Evolutionary conservation across 129 eudicot genomes (phyloP).

Genomic region (Centella asiatica): DNA sequence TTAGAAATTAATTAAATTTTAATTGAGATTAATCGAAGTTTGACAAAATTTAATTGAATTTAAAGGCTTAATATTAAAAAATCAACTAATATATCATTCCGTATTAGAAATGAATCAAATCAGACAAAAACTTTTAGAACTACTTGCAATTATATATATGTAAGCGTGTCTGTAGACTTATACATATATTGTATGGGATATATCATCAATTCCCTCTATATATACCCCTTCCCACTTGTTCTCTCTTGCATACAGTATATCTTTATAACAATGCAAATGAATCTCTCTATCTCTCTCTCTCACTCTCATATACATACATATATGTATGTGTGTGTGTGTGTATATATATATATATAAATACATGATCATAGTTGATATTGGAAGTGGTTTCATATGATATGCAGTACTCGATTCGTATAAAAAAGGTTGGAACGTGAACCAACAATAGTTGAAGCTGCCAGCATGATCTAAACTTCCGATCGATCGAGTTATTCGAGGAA

Average conservation of each 20-base stretch:
- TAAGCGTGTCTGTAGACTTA: not conserved
- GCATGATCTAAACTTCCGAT: slow-evolving; percentile 75
- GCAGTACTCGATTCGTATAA: not conserved
- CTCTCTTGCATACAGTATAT: not conserved
- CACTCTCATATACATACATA: not conserved
- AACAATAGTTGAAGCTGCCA: slow-evolving; percentile 83
- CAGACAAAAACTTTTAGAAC: no score
- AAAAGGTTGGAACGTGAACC: slow-evolving; percentile 35
- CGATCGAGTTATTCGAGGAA: slow-evolving; percentile 5
- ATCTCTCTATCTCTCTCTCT: slow-evolving; percentile 14
- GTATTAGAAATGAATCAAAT: no score
- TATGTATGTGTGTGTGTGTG: not conserved
- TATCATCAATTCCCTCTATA: slow-evolving; percentile 24
- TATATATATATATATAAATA: no score
- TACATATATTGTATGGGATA: not conserved
- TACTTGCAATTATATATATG: no score
- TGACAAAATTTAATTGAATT: no score
- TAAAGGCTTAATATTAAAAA: no score
- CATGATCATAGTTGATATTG: no score
- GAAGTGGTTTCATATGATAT: not conserved
- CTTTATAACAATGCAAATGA: slow-evolving; percentile 2
- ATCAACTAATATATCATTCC: no score
- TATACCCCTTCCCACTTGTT: slow-evolving; percentile 20
- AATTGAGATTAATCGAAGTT: no score
- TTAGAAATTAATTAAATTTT: no score